Evolutionary conservation across 352 stramenopile genomes (phyloP), one percentile per base, ranked within the genome.

Genomic region (Phytopythium chamaehyphon): DNA sequence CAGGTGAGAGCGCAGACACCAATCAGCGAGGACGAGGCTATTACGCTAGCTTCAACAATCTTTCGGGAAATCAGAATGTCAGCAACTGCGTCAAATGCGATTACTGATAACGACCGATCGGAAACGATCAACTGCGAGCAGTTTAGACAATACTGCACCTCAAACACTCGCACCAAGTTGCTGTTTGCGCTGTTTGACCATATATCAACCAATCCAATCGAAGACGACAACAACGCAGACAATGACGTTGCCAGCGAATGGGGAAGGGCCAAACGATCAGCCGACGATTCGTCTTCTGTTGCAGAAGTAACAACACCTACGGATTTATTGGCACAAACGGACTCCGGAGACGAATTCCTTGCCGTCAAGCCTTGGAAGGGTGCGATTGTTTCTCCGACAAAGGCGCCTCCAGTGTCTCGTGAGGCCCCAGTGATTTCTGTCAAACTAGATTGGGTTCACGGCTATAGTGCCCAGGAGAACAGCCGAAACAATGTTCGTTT

Each of bases 381-480:
- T 26, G 82, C 84, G 9, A 86, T 95, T 48, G 71, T 93, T 0
- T 36, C 78, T 15, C 84, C 84, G 4, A 90, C 57, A 18, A 90
- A 89, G 35, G 28, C 59, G 0, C 76, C 76, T 0, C 11, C 64
- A 9, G 19, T 94, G n/a, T 80, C 69, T 23, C 76, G 68, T 43
- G 64, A 64, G 31, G 83, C 77, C 5, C 81, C 83, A 0, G 62
- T 77, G 11, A 50, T 89, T 14, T 90, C 86, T 12, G 49, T 97
- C n/a, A 55, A 72, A 8, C 66, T 98, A n/a, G 79, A 96, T n/a
- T 97, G 86, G 86, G 73, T 98, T 31, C 95, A 96, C 57, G 90
- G 90, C 11, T 97, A 96, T 50, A 88, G 73, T 14, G 83, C 82
- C 0, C 78, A 96, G 50, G 73, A 87, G 19, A 53, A 53, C 7